Conservation (phyloP, 2,329 filamentous ascomycete species). For the Stachybotrys elegans region DNA sequence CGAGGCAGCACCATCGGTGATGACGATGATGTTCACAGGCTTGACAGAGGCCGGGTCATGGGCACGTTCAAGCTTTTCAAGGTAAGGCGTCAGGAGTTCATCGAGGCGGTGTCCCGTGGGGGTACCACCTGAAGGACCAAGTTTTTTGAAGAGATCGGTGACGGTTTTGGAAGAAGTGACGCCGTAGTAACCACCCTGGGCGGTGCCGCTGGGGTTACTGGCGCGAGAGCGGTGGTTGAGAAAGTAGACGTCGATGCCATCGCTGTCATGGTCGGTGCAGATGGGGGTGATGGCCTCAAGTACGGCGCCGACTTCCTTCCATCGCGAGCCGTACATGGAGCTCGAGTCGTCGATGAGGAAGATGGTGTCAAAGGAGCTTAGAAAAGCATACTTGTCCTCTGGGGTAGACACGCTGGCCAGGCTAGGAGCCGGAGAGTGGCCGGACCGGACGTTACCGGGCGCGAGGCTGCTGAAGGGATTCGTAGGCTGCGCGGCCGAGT, state of each 20-base stretch:
- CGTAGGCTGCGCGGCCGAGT: too few species aligned
- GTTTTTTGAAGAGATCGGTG: conserved; percentile 62
- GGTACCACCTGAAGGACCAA: conserved; percentile 62
- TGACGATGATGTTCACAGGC: conserved; percentile 85
- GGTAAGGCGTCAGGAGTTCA: conserved; percentile 68
- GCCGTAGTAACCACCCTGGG: conserved; percentile 55
- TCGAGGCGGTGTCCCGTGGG: conserved; percentile 70
- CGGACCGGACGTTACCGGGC: conserved; percentile 4
- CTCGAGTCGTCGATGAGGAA: conserved; percentile 91
- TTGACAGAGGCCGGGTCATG: conserved; percentile 49
- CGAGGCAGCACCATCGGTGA: conserved; percentile 80
- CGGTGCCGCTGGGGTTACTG: conserved; percentile 29
- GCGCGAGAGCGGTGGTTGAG: conserved; percentile 59
- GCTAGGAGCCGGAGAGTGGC: conserved; percentile 10
- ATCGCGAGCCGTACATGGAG: conserved; percentile 74
- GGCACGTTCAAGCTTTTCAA: conserved; percentile 37
- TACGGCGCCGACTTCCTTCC: conserved; percentile 68
- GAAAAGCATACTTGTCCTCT: conserved; percentile 71
- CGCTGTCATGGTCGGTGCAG: conserved; percentile 71
- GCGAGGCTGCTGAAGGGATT: conserved; percentile 7
- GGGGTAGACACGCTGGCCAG: conserved; percentile 28
- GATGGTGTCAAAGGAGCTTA: conserved; percentile 75
- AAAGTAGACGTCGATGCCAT: conserved; percentile 91
- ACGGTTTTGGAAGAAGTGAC: conserved; percentile 56
- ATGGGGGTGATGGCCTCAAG: conserved; percentile 74